A percentile compares a stretch with the other conserved stretches of the same genome.
phyloP scores from a whole-genome alignment of 1,284 basidiomycete species.

The Apiotrichum gracile region DNA sequence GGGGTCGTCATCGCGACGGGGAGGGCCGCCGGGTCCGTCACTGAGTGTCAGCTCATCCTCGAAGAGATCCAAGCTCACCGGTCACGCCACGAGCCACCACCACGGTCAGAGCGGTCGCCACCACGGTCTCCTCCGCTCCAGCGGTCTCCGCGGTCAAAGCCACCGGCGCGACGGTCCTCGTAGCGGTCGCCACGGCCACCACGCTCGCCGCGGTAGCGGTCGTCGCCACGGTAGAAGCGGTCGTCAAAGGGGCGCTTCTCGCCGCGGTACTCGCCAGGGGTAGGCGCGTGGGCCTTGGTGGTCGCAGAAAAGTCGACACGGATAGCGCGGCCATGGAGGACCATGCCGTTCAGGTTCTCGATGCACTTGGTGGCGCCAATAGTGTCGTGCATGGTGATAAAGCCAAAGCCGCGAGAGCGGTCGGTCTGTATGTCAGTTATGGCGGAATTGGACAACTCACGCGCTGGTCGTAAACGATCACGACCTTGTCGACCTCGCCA shows the following conservation, averaged over 20 bases:
- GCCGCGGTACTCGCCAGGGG: slow-evolving; percentile 97
- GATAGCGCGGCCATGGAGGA: slow-evolving; percentile 89
- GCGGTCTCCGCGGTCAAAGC: slow-evolving; percentile 40
- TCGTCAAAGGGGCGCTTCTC: slow-evolving; percentile 61
- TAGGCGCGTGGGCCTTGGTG: slow-evolving; percentile 85
- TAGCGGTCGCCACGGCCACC: slow-evolving; percentile 27
- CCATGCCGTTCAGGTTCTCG: slow-evolving; percentile 84
- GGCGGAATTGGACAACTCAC: slow-evolving; percentile 53
- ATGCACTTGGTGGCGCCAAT: slow-evolving; percentile 86
- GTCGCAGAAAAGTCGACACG: slow-evolving; percentile 97
- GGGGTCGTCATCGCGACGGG: slow-evolving; percentile 30
- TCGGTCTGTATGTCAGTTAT: slow-evolving; percentile 59
- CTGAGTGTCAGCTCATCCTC: background rate
- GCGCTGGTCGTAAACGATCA: slow-evolving; percentile 97
- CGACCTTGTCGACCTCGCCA: slow-evolving; percentile 89
- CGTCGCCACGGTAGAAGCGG: slow-evolving; percentile 36
- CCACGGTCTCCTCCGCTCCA: slow-evolving; percentile 16
- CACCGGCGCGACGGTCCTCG: slow-evolving; percentile 22
- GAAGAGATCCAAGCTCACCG: slow-evolving; percentile 6
- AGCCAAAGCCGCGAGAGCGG: slow-evolving; percentile 94
- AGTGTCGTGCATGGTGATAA: slow-evolving; percentile 83
- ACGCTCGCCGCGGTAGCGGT: slow-evolving; percentile 47
- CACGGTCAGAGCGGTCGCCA: slow-evolving; percentile 21
- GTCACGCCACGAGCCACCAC: slow-evolving; percentile 25
- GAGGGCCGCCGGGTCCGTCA: slow-evolving; percentile 7